Evolutionary conservation across 169 alveolate genomes (phyloP).

Genomic region (Plasmodium yoelii): DNA sequence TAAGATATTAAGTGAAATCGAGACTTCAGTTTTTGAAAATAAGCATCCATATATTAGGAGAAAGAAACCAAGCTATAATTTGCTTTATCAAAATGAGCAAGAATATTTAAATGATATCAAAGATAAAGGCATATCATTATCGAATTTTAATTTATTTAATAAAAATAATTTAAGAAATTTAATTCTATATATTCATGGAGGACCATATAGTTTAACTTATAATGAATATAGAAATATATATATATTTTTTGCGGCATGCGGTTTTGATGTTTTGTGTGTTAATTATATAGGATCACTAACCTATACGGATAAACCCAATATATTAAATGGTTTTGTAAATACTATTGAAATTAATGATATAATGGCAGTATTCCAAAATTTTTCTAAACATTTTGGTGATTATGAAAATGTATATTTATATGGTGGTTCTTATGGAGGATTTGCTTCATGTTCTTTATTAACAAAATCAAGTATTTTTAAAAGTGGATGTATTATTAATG

Average conservation of each 20-base stretch:
- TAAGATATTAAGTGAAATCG: conserved; percentile 56
- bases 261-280: conserved; percentile 63
- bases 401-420: conserved; percentile 56
- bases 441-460: conserved; percentile 42
- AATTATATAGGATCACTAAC: conserved; percentile 60
- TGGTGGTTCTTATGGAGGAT: conserved; percentile 71
- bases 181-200: conserved; percentile 74
- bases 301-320: conserved; percentile 20
- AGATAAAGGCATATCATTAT: conserved; percentile 29
- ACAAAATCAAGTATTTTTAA: conserved; percentile 64
- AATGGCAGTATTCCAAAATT: conserved; percentile 20
- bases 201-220: conserved; percentile 30
- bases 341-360: conserved; percentile 63
- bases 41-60: conserved; percentile 76
- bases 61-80: conserved; percentile 51
- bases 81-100: conserved; percentile 39
- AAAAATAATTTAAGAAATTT: conserved; percentile 54
- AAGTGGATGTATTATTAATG: conserved; percentile 67
- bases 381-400: conserved; percentile 25
- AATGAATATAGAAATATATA: conserved; percentile 54
- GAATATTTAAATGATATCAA: conserved; percentile 12
- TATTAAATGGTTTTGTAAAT: conserved; percentile 42
- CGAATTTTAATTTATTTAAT: conserved; percentile 73
- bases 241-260: conserved; percentile 65
- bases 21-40: conserved; percentile 27